A percentile compares a stretch with the other conserved stretches of the same genome.
phyloP scores from a whole-genome alignment of 805 yeast species.

The Candida nanaspora region DNA sequence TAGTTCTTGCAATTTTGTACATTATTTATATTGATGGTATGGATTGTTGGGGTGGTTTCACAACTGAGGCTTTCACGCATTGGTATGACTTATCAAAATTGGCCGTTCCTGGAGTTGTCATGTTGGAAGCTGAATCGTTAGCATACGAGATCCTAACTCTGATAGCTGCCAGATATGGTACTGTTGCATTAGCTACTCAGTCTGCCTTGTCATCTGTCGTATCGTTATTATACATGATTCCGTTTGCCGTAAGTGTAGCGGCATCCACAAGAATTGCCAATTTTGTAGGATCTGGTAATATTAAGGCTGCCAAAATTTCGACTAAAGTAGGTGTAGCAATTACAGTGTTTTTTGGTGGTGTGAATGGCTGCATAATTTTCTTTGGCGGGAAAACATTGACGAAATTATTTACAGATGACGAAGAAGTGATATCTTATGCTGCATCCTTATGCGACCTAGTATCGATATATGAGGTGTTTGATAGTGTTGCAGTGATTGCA shows the following conservation, averaged over 20 bases:
- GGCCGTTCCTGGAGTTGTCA: slow-evolving; percentile 46
- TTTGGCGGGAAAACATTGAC: slow-evolving; percentile 45
- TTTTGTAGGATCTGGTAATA: slow-evolving; percentile 37
- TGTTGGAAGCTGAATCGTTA: slow-evolving; percentile 49
- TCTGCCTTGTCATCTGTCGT: slow-evolving; percentile 47
- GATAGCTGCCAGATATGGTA: slow-evolving; percentile 45
- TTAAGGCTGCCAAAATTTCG: slow-evolving; percentile 27
- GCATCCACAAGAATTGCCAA: slow-evolving; percentile 51
- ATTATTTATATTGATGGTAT: slow-evolving; percentile 53
- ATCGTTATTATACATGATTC: slow-evolving; percentile 44
- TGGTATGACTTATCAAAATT: slow-evolving; percentile 35
- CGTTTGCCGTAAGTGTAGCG: slow-evolving; percentile 53
- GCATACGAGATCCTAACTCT: slow-evolving; percentile 54
- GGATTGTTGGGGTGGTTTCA: slow-evolving; percentile 65
- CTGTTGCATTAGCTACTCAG: slow-evolving; percentile 48
- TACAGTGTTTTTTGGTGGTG: slow-evolving; percentile 25
- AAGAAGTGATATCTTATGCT: slow-evolving; percentile 46
- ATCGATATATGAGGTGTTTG: slow-evolving; percentile 59
- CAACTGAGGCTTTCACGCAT: slow-evolving; percentile 24
- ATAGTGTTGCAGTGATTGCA: slow-evolving; percentile 64
- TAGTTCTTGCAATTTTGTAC: slow-evolving; percentile 45
- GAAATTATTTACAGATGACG: slow-evolving; percentile 53
- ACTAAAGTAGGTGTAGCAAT: slow-evolving; percentile 33
- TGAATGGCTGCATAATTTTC: slow-evolving; percentile 40
- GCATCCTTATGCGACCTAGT: slow-evolving; percentile 54